phyloP scores from a whole-genome alignment of 83 land plant species.

The Picea engelmannii region DNA sequence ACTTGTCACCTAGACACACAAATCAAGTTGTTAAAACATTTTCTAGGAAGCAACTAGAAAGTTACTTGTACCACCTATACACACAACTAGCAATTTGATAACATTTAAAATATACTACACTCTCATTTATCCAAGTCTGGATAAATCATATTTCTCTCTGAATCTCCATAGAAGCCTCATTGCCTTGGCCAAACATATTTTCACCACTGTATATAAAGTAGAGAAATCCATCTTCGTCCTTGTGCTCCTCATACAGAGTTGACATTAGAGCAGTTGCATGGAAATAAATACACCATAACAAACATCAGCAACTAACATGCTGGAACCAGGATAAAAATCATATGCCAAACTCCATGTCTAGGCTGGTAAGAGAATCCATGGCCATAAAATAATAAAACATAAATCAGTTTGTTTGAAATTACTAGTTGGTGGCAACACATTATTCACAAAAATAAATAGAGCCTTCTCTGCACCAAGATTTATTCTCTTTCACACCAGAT shows the following conservation, averaged over 20 bases:
- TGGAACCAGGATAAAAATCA: neutral
- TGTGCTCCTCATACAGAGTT: constrained; percentile 24
- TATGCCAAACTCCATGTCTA: no score
- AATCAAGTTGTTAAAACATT: neutral
- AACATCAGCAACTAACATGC: neutral
- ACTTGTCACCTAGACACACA: no score
- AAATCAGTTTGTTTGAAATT: neutral
- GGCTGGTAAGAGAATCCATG: no score
- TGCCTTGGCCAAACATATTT: constrained; percentile 14
- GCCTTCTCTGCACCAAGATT: constrained; percentile 22
- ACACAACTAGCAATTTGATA: neutral
- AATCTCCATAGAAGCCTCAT: no score
- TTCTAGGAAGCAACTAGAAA: neutral
- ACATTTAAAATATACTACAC: neutral
- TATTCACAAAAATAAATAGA: constrained; percentile 24
- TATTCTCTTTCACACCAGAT: constrained; percentile 28
- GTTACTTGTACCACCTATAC: neutral
- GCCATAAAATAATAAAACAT: no score
- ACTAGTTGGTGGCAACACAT: constrained; percentile 26
- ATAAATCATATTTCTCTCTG: no score
- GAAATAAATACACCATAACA: neutral
- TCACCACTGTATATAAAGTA: constrained; percentile 34
- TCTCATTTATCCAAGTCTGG: neutral
- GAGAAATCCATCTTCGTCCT: constrained; percentile 41
- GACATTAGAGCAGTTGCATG: constrained; percentile 24